Evolutionary conservation across 257 asterid genomes (phyloP).

Genomic region (Fraxinus excelsior): DNA sequence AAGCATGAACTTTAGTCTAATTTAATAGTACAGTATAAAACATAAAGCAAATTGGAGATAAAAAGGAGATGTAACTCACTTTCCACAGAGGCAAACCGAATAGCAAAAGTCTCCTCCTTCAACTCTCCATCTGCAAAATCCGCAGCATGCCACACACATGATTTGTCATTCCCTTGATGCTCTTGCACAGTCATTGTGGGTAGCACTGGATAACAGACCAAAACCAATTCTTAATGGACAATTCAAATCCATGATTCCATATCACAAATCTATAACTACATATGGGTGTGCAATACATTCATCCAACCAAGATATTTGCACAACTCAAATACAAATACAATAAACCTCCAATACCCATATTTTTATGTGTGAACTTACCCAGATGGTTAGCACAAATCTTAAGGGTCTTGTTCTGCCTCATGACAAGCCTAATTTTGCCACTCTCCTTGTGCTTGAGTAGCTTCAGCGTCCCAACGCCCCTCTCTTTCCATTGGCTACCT

Average conservation of each 20-base stretch:
- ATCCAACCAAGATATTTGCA: background rate
- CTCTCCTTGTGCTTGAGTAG: conserved; percentile 23
- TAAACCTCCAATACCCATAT: background rate
- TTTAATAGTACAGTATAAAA: background rate
- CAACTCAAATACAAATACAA: background rate
- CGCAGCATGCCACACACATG: conserved; percentile 64
- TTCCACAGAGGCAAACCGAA: conserved; percentile 46
- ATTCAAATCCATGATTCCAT: background rate
- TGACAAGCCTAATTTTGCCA: conserved; percentile 23
- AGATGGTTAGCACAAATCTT: conserved; percentile 28
- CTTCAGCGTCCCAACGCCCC: conserved; percentile 23
- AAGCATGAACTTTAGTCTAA: background rate
- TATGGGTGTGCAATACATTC: background rate
- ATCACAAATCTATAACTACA: background rate
- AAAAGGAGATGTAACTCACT: conserved; percentile 28
- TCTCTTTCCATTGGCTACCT: conserved; percentile 28
- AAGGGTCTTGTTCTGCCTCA: conserved; percentile 24
- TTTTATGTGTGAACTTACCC: background rate
- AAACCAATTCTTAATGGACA: background rate
- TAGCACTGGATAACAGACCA: conserved; percentile 28
- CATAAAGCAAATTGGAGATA: background rate
- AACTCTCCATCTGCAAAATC: conserved; percentile 59
- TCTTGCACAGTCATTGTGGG: conserved; percentile 47
- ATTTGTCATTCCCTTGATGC: conserved; percentile 55
- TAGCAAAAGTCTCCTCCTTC: conserved; percentile 50